Base-by-base conservation (phyloP, 345 rosid genomes). In the Lagerstroemia speciosa region DNA sequence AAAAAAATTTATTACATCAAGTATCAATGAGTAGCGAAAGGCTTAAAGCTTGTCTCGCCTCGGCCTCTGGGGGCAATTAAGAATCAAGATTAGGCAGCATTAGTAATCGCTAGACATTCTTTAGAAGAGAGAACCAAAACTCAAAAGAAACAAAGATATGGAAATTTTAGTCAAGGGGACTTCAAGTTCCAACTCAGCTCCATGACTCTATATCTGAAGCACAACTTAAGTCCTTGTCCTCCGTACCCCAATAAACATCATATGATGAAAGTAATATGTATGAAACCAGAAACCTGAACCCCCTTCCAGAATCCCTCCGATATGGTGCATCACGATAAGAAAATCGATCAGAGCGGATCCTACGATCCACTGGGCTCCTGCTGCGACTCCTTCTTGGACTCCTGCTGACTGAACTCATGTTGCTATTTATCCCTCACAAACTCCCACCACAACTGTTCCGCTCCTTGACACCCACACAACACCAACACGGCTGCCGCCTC, bases 241-340 rank as follows among this genome's bases (percentile, higher is more conserved):
- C n/a, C n/a, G n/a, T n/a, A n/a, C n/a, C n/a, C n/a, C n/a, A n/a
- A n/a, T n/a, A 67, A 43, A 67, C 46, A 71, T 29, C 65, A 52
- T 62, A 65, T 66, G n/a, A 62, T 71, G 2, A 65, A 60, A 74
- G 74, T 65, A 63, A 73, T 41, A 62, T 58, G 58, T 46, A 46
- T 76, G 78, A 63, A 75, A 62, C 69, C 73, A 73, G 76, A 80
- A 83, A 91, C 96, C n/a, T n/a, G n/a, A n/a, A n/a, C n/a, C n/a
- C 81, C 84, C 86, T 89, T 69, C 84, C 89, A 33, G 91, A 78
- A 65, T 92, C 97, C 68, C 89, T 83, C 73, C 84, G 77, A 86
- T 88, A 94, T 66, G 99, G 96, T 74, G 94, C 95, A 86, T 89
- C 83, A 64, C 93, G 93, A 75, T 88, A 94, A 43, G 99, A 84